Evolutionary conservation across 2,329 filamentous ascomycete species (phyloP).

Genomic region (Ceratocystis smalleyi): DNA sequence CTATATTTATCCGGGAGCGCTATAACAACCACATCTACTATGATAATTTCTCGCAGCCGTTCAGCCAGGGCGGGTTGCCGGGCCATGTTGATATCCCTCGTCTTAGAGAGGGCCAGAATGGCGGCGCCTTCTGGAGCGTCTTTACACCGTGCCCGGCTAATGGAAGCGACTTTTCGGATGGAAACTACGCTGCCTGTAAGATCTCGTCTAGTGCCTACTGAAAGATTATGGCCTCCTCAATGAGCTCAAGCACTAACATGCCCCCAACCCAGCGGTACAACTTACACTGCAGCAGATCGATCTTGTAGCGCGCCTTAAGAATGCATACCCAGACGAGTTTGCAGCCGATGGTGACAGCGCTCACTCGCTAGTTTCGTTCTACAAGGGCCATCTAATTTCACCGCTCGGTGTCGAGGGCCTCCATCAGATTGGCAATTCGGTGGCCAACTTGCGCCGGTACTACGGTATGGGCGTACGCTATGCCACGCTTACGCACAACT

Average conservation of each 20-base stretch:
- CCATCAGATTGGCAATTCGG: conserved; percentile 82
- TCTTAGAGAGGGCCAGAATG: conserved; percentile 52
- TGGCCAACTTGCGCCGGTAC: conserved; percentile 59
- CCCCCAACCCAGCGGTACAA: conserved; percentile 36
- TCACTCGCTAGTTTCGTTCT: conserved; percentile 47
- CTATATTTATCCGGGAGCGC: conserved; percentile 49
- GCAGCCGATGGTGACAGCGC: conserved; percentile 46
- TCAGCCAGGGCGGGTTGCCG: conserved; percentile 51
- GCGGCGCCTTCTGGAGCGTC: conserved; percentile 89
- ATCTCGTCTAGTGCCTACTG: background rate
- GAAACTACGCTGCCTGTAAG: conserved; percentile 52
- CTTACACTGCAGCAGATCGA: conserved; percentile 63
- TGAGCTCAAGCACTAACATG: background rate
- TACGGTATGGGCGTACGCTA: conserved; percentile 71
- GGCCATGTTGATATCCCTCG: conserved; percentile 69
- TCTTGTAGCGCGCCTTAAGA: conserved; percentile 47
- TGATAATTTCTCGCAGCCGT: conserved; percentile 55
- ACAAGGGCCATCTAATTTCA: conserved; percentile 51
- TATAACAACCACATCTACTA: conserved; percentile 69
- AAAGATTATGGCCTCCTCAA: background rate
- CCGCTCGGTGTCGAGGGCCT: conserved; percentile 73
- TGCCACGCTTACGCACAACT: conserved; percentile 81
- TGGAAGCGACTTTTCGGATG: conserved; percentile 56
- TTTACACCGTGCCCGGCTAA: conserved; percentile 62
- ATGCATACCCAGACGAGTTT: conserved; percentile 52